Evolutionary conservation across 306 rosid genomes (phyloP), one percentile per base, ranked within the genome.

Genomic region (cucumber (Cucumis sativus)): DNA sequence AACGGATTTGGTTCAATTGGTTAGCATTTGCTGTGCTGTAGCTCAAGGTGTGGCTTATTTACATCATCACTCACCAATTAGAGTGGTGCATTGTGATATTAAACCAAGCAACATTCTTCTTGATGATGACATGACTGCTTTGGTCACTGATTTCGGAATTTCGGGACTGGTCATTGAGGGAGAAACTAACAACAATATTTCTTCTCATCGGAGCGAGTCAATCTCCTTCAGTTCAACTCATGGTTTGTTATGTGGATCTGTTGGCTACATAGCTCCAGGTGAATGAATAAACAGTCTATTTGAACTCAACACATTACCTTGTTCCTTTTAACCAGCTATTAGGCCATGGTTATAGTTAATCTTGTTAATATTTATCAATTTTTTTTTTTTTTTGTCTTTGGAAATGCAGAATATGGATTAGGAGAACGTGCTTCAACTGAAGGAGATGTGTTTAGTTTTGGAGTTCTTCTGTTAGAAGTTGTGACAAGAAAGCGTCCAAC

Each of bases 241-340:
- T 76, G 96, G 93, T 71, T 84, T 95, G 80, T 47, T 92, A 56
- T 89, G 93, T 75, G 98, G 97, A 11, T 90, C 98, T 17, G 64
- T 92, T 75, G 98, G 98, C 83, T 95, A 95, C 41, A 92, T 95
- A 67, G 96, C 98, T 79, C 98, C 97, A 39, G 98, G 97, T 95
- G 84, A 70, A 70, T 21, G 84, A 47, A 70, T 43, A 13, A 11
- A 6, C 47, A 17, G 3, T 65, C 28, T 10, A 35, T 65, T 65
- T 65, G 21, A 37, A 37, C 21, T 33, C 7, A 18, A 16, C 23
- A 43, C 37, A 33, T 33, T 33, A 33, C 37, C 3, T 33, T 33
- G 37, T 33, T 33, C 37, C 37, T 33, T 33, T 33, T 33, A 33
- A 33, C 37, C 10, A 43, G 49, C 0, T 43, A 43, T 43, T 43